These are phyloP conservation scores for Nothopassalora personata DNA, from an alignment of 2,329 filamentous ascomycete genomes.

Conservation along the genomic window DNA sequence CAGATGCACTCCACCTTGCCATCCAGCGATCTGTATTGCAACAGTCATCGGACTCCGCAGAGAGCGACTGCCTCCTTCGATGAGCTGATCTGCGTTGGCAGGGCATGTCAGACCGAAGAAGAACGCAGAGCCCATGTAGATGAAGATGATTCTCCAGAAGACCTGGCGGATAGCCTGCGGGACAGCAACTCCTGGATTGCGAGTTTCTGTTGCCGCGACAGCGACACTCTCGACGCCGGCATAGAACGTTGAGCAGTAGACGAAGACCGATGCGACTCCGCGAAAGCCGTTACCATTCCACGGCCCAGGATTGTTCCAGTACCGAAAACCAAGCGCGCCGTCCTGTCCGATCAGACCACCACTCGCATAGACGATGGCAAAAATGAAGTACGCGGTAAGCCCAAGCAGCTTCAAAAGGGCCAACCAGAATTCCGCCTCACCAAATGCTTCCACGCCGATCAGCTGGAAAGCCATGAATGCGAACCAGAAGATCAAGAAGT, in stretches of 20 bases:
- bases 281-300: conserved; percentile 37
- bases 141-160: conserved; percentile 40
- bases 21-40: conserved; percentile 68
- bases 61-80: conserved; percentile 57
- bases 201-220: conserved; percentile 49
- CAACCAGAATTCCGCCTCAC: conserved; percentile 44
- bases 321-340: conserved; percentile 29
- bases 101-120: conserved; percentile 72
- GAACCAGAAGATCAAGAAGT: conserved; percentile 40
- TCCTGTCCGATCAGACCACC: conserved; percentile 29
- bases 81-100: conserved; percentile 59
- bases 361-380: conserved; percentile 36
- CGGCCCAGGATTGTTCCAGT: conserved; percentile 36
- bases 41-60: conserved; percentile 67
- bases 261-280: conserved; percentile 40
- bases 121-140: conserved; percentile 66
- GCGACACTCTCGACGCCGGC: conserved; percentile 50
- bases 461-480: conserved; percentile 37
- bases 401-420: conserved; percentile 38
- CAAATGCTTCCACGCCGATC: conserved; percentile 38
- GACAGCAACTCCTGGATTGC: conserved; percentile 45
- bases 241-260: conserved; percentile 45
- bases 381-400: conserved; percentile 37
- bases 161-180: conserved; percentile 31
- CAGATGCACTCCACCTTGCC: conserved; percentile 67